Evolutionary conservation across 441 rosid genomes (phyloP).

Genomic region (Croton setiger): DNA sequence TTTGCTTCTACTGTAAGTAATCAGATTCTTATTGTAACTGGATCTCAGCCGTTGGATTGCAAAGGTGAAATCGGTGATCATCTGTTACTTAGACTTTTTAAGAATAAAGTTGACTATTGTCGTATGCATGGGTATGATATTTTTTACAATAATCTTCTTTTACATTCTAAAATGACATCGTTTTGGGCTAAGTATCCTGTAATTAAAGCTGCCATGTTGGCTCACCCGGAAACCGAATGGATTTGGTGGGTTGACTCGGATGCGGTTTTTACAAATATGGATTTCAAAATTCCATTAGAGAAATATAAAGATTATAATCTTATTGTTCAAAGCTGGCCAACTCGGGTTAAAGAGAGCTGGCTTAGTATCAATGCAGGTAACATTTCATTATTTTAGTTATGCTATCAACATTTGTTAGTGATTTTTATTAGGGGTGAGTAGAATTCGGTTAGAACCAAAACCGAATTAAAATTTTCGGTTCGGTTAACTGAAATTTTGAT

Average conservation of each 20-base stretch:
- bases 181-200: conserved; percentile 82
- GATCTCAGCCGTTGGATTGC: conserved; percentile 77
- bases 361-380: conserved; percentile 50
- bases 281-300: conserved; percentile 63
- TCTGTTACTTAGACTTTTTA: conserved; percentile 62
- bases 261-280: conserved; percentile 87
- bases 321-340: conserved; percentile 80
- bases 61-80: conserved; percentile 73
- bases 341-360: conserved; percentile 64
- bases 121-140: conserved; percentile 69
- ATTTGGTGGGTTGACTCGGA: conserved; percentile 99
- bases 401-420: no score
- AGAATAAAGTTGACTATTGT: conserved; percentile 90
- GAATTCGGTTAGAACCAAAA: no score
- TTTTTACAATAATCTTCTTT: conserved; percentile 65
- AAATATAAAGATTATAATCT: conserved; percentile 54
- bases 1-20: conserved; percentile 37
- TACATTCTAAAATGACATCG: conserved; percentile 66
- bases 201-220: conserved; percentile 73
- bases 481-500: no score
- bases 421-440: no score
- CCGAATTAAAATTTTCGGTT: no score
- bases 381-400: no score
- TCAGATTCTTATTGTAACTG: conserved; percentile 64
- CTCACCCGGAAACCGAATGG: conserved; percentile 97